Conservation (phyloP, 2,329 filamentous ascomycete genomes). For the Colletotrichum magnum region DNA sequence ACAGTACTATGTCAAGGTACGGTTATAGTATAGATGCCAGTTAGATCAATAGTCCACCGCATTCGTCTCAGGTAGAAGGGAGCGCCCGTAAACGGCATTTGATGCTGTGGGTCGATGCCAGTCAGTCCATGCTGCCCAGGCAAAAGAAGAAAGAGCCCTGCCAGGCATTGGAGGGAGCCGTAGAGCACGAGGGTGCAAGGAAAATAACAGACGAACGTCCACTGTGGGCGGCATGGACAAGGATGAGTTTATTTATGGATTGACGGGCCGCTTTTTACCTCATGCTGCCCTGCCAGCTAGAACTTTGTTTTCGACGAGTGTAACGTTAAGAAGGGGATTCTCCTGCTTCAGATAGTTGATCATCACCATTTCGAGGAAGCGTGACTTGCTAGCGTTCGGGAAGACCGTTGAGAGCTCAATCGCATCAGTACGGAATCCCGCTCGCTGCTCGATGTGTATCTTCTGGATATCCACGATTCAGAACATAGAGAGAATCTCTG, state of each 20-base stretch:
- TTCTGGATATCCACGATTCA: too few relatives aligned
- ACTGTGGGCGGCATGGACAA: not conserved
- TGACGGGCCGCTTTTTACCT: not conserved
- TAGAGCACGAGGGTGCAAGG: too few relatives aligned
- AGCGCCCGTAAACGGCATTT: not conserved
- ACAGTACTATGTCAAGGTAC: not conserved
- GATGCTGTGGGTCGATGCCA: not conserved
- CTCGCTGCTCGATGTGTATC: too few relatives aligned
- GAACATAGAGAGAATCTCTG: not conserved
- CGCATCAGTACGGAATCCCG: too few relatives aligned
- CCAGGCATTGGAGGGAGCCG: not conserved
- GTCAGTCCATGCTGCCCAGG: not conserved
- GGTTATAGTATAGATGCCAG: not conserved
- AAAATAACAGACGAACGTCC: not conserved
- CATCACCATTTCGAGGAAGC: not conserved
- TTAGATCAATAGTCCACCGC: not conserved
- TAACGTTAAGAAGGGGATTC: not conserved
- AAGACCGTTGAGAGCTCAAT: not conserved
- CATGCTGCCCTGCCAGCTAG: not conserved
- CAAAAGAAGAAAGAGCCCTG: not conserved
- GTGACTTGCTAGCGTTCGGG: too few relatives aligned
- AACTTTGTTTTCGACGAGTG: not conserved
- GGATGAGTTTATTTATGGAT: slow-evolving; percentile 12
- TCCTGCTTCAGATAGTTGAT: not conserved
- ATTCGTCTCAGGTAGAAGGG: slow-evolving; percentile 7